Evolutionary conservation across 345 rosid genomes (phyloP).

Genomic region (Punica granatum): DNA sequence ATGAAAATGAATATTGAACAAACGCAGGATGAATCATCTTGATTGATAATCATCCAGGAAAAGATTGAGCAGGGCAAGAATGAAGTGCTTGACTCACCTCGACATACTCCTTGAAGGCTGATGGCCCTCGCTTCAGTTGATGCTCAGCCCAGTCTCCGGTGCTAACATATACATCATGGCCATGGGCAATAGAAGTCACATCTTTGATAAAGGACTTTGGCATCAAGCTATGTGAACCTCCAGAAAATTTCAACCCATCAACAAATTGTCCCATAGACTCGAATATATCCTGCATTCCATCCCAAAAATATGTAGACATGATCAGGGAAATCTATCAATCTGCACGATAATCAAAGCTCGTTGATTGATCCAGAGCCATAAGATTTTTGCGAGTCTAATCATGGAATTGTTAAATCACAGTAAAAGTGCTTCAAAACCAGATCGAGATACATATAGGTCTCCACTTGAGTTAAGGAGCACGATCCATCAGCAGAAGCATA

Average conservation of each 20-base stretch:
- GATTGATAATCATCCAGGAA: neutral
- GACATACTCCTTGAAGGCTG: slow-evolving; percentile 69
- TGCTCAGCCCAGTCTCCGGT: slow-evolving; percentile 95
- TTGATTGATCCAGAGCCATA: neutral
- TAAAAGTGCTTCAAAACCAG: too few species aligned
- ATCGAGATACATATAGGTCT: too few species aligned
- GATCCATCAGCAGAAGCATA: too few species aligned
- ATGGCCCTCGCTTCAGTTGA: slow-evolving; percentile 54
- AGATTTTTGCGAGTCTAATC: too few species aligned
- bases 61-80: neutral
- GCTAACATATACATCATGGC: slow-evolving; percentile 76
- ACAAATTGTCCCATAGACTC: slow-evolving; percentile 83
- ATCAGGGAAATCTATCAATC: neutral
- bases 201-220: slow-evolving; percentile 63
- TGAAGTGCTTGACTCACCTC: slow-evolving; percentile 32
- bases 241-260: slow-evolving; percentile 84
- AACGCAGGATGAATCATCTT: slow-evolving; percentile 1
- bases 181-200: slow-evolving; percentile 65
- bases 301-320: neutral
- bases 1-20: neutral
- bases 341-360: neutral
- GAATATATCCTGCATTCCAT: slow-evolving; percentile 54
- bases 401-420: too few species aligned
- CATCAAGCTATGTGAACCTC: slow-evolving; percentile 75
- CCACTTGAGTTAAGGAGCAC: too few species aligned